These are phyloP conservation scores for Magnolia changhungtana DNA, from an alignment of 164 flowering plant genomes.

Conservation along the genomic window DNA sequence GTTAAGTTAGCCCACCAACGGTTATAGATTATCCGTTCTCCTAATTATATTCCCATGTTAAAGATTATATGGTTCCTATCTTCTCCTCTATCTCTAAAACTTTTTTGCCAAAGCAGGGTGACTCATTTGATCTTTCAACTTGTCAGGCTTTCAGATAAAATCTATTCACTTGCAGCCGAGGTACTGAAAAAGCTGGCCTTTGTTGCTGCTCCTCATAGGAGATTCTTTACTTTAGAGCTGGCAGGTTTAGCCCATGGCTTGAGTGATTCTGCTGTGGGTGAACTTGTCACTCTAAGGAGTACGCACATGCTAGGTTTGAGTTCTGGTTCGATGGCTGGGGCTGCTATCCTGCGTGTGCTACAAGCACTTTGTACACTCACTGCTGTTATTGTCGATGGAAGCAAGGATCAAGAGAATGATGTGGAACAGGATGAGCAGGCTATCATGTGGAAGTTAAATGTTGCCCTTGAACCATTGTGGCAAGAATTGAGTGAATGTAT, in stretches of 20 bases:
- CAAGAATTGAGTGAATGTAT: conserved; percentile 84
- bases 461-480: conserved; percentile 85
- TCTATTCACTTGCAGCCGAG: conserved; percentile 72
- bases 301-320: conserved; percentile 79
- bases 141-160: conserved; percentile 83
- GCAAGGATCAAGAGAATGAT: conserved; percentile 24
- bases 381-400: conserved; percentile 28
- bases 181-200: conserved; percentile 84
- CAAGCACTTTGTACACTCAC: conserved; percentile 72
- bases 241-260: conserved; percentile 65
- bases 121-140: conserved; percentile 13
- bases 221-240: conserved; percentile 65
- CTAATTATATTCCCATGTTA: no score
- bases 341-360: conserved; percentile 83
- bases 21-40: no score
- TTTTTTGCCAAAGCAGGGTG: neutral
- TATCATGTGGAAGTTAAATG: conserved; percentile 60
- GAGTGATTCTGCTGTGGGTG: conserved; percentile 69
- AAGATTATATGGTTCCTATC: no score
- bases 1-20: no score
- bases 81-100: no score
- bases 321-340: conserved; percentile 87
- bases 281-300: conserved; percentile 62
- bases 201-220: conserved; percentile 59
- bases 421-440: conserved; percentile 64